Evolutionary conservation across 2,329 filamentous ascomycete genomes (phyloP).

Genomic region (Penicillium aurantiogriseum): DNA sequence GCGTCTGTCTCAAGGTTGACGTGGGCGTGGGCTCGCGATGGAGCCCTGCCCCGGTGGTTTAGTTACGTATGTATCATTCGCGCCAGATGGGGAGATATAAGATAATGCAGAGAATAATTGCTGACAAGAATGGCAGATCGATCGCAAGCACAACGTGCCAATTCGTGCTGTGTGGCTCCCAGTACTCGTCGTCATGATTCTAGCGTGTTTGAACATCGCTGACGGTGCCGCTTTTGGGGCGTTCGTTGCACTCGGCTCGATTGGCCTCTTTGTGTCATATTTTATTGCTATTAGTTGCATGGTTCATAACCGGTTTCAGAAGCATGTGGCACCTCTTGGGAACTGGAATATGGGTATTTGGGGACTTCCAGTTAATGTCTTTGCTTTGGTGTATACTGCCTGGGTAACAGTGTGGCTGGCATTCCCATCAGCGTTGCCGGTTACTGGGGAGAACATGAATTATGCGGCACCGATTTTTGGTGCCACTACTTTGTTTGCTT

Average conservation of each 20-base stretch:
- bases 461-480: conserved; percentile 38
- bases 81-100: neutral
- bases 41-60: conserved; percentile 41
- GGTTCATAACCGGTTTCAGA: conserved; percentile 33
- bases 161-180: conserved; percentile 39
- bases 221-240: conserved; percentile 39
- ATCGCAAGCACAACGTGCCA: conserved; percentile 33
- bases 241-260: conserved; percentile 34
- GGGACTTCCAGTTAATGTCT: conserved; percentile 34
- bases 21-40: conserved; percentile 52
- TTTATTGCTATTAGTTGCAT: conserved; percentile 41
- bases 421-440: conserved; percentile 36
- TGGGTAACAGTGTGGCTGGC: conserved; percentile 35
- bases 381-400: conserved; percentile 36
- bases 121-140: conserved; percentile 26
- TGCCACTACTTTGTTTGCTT: conserved; percentile 6
- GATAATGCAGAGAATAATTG: neutral
- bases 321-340: conserved; percentile 21
- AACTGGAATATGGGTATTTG: conserved; percentile 33
- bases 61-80: conserved; percentile 11
- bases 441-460: conserved; percentile 41
- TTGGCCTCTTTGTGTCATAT: conserved; percentile 41
- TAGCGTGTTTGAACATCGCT: conserved; percentile 43
- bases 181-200: conserved; percentile 31
- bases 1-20: conserved; percentile 51